Percentiles rank a stretch among this genome's conserved stretches.
phyloP scores from a whole-genome alignment of 306 rosid species.

The Gillenia trifoliata region DNA sequence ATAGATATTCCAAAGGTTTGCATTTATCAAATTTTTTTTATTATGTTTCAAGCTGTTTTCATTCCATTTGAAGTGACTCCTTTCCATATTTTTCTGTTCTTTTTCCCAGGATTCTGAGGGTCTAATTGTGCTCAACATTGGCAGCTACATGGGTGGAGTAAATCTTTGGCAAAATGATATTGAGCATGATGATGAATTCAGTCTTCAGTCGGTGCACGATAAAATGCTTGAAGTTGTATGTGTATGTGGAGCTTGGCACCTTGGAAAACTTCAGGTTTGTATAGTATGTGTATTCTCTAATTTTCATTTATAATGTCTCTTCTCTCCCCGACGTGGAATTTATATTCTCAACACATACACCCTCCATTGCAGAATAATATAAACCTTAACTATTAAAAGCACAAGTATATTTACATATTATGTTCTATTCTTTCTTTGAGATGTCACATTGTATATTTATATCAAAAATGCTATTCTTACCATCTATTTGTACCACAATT shows the following conservation, averaged over 20 bases:
- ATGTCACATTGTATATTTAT: too few species aligned
- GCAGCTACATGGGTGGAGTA: conserved; percentile 88
- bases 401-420: too few species aligned
- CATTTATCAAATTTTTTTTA: conserved; percentile 2
- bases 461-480: too few species aligned
- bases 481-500: too few species aligned
- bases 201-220: conserved; percentile 61
- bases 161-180: conserved; percentile 76
- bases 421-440: too few species aligned
- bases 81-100: conserved; percentile 14
- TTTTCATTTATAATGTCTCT: background rate
- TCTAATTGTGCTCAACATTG: conserved; percentile 72
- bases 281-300: background rate
- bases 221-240: conserved; percentile 68
- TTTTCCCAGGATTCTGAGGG: conserved; percentile 63
- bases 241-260: conserved; percentile 83
- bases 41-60: background rate
- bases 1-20: conserved; percentile 65
- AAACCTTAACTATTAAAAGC: too few species aligned
- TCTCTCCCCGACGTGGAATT: too few species aligned
- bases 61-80: background rate
- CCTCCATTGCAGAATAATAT: too few species aligned
- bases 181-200: conserved; percentile 58
- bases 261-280: conserved; percentile 73
- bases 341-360: too few species aligned